A percentile compares a stretch with the other conserved stretches of the same genome.
These are phyloP conservation scores for Aurantiochytrium sp. DNA, from an alignment of 108 stramenopile species.

Conservation along the genomic window DNA sequence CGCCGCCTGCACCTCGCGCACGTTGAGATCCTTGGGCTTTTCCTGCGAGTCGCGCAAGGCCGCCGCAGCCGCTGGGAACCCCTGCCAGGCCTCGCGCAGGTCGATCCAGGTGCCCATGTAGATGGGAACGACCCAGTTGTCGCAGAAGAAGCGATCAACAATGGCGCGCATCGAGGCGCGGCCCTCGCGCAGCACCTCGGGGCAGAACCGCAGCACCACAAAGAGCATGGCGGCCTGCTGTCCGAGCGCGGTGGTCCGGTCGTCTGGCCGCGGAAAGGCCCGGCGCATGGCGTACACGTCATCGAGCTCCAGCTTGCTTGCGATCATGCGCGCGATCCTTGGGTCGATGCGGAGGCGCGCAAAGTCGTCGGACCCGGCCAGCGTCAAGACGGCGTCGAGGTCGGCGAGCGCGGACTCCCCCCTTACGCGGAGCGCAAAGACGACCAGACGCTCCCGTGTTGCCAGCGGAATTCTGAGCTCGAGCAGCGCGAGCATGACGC, in stretches of 20 bases:
- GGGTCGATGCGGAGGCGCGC: conserved; percentile 43
- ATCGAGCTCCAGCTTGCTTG: conserved; percentile 56
- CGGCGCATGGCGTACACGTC: conserved; percentile 57
- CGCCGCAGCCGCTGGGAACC: conserved; percentile 50
- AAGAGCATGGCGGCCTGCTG: conserved; percentile 65
- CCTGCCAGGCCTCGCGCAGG: conserved; percentile 57
- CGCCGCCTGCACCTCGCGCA: neutral
- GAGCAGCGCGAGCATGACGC: conserved; percentile 59
- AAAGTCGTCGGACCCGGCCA: conserved; percentile 45
- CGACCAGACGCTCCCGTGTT: conserved; percentile 61
- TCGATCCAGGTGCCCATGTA: conserved; percentile 60
- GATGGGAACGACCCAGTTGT: conserved; percentile 64
- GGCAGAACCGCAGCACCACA: conserved; percentile 60
- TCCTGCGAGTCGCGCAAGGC: conserved; percentile 49
- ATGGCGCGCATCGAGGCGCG: conserved; percentile 54
- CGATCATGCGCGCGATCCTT: neutral
- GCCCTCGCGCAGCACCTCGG: conserved; percentile 45
- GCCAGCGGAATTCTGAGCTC: conserved; percentile 51
- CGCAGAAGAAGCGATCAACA: conserved; percentile 61
- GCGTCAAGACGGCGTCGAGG: conserved; percentile 48
- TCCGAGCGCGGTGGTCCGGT: conserved; percentile 59
- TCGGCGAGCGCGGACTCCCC: conserved; percentile 43
- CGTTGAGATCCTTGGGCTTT: neutral
- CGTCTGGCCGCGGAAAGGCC: conserved; percentile 59
- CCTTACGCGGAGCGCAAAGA: conserved; percentile 48